Evolutionary conservation across 202 grass and related monocot genomes (phyloP).

Genomic region (Musa balbisiana): DNA sequence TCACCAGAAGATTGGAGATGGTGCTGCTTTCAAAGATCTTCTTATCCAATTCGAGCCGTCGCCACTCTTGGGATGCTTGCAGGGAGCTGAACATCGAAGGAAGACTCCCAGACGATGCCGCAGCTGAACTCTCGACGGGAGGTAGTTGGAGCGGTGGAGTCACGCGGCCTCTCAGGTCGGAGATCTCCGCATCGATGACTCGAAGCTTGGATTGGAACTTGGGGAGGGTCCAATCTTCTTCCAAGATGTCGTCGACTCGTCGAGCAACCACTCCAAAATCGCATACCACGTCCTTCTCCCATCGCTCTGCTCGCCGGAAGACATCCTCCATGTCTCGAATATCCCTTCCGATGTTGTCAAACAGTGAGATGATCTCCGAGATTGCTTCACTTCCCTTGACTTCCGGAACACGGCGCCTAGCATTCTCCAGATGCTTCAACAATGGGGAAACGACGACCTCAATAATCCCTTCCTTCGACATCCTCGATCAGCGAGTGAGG

Average conservation of each 20-base stretch:
- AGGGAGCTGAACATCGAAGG: too few species aligned
- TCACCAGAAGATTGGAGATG: constrained; percentile 34
- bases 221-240: constrained; percentile 20
- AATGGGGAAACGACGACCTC: constrained; percentile 42
- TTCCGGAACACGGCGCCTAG: constrained; percentile 1
- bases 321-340: constrained; percentile 19
- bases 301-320: constrained; percentile 19
- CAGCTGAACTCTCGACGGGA: background rate
- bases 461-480: constrained; percentile 28
- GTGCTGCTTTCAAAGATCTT: constrained; percentile 34
- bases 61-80: constrained; percentile 14
- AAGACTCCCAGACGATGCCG: background rate
- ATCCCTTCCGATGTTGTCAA: constrained; percentile 37
- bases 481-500: background rate
- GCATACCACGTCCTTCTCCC: constrained; percentile 33
- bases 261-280: constrained; percentile 37
- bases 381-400: background rate
- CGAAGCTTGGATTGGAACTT: constrained; percentile 23
- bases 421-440: constrained; percentile 28
- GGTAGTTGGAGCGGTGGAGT: constrained; percentile 29
- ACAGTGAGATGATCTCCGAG: constrained; percentile 19
- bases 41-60: constrained; percentile 28
- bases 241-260: constrained; percentile 42
- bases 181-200: constrained; percentile 29
- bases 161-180: constrained; percentile 31